Base-by-base conservation (phyloP, 2,329 filamentous ascomycete species). In the Didymella glomerata region DNA sequence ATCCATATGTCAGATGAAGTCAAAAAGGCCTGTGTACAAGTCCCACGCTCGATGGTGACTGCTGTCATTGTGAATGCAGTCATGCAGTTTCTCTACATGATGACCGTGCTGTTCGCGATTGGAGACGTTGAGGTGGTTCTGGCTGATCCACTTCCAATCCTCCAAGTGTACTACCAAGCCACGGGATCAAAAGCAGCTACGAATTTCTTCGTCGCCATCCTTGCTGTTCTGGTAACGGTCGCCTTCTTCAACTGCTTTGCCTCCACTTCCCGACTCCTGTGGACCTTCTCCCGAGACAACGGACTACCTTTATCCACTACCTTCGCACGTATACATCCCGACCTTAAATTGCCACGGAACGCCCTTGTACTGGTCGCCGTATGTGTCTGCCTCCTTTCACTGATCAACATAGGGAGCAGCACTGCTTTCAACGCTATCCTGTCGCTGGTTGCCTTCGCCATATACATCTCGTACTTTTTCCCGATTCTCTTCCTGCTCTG, bases 341-440 rank as follows among this genome's bases (percentile, higher is more conserved):
- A 57, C 1, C 68, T 73, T 25, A 62, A 66, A 32, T 51, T 74
- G 7, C 72, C 71, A 0, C 25, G 70, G 2, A 69, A 69, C 36
- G 67, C 69, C 16, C 63, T 75, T 6, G 45, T 68, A 16, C 66
- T 75, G 0, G 54, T 71, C 38, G 62, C 65, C 27, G 49, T 11
- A 38, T 38, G 74, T 14, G 61, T 68, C 6, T 83, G 81, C 0
- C 57, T 60, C 24, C 61, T 75, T 9, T 66, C 68, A 8, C 58
- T 75, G 6, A 73, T 76, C 60, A 70, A 72, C 50, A 70, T 75
- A 44, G 72, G 63, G 45, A 70, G 67, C 30, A 63, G 65, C 8
- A 68, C 69, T 6, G 83, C 83, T 0, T 72, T 73, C 61, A 73
- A 72, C 46, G 69, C 68, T 5, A 60, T 73, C 22, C 71, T 75